Percentiles rank a stretch among this genome's conserved stretches.
phyloP scores from a whole-genome alignment of 768 basidiomycete genomes.

The Termitomyces sp. region DNA sequence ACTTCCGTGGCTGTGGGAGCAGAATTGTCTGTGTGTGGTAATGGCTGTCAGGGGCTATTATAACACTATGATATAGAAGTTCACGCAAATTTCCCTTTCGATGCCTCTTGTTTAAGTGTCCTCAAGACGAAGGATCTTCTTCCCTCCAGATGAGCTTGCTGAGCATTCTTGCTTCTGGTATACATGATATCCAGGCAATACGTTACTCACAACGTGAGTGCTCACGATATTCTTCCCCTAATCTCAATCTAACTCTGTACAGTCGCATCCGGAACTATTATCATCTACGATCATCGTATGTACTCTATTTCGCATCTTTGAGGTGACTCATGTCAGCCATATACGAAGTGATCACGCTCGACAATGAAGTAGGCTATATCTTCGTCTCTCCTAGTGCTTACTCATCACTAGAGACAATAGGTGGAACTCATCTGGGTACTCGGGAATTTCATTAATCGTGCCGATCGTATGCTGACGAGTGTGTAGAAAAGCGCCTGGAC shows the following conservation, averaged over 20 bases:
- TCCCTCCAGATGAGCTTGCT: slow-evolving; percentile 4
- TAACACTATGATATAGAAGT: neutral
- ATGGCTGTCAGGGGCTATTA: neutral
- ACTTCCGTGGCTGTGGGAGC: neutral
- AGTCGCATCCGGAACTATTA: slow-evolving; percentile 49
- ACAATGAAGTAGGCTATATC: slow-evolving; percentile 38
- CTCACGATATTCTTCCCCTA: neutral
- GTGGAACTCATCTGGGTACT: slow-evolving; percentile 50
- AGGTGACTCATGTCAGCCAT: neutral
- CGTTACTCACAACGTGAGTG: slow-evolving; percentile 39
- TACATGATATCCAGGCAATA: slow-evolving; percentile 32
- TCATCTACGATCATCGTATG: slow-evolving; percentile 51
- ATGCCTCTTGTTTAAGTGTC: slow-evolving; percentile 1
- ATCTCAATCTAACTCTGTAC: neutral
- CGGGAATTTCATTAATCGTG: neutral
- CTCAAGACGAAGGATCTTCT: neutral
- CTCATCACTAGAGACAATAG: slow-evolving; percentile 20
- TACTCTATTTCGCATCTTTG: neutral
- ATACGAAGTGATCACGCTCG: slow-evolving; percentile 41
- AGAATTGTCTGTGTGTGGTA: neutral
- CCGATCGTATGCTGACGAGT: neutral
- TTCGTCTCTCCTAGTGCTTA: neutral
- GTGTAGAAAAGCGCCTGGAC: slow-evolving; percentile 49
- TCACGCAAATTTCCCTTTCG: neutral
- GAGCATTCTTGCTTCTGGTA: slow-evolving; percentile 15